phyloP scores from a whole-genome alignment of 2,329 filamentous ascomycete genomes.

The Calonectria ilicicola region DNA sequence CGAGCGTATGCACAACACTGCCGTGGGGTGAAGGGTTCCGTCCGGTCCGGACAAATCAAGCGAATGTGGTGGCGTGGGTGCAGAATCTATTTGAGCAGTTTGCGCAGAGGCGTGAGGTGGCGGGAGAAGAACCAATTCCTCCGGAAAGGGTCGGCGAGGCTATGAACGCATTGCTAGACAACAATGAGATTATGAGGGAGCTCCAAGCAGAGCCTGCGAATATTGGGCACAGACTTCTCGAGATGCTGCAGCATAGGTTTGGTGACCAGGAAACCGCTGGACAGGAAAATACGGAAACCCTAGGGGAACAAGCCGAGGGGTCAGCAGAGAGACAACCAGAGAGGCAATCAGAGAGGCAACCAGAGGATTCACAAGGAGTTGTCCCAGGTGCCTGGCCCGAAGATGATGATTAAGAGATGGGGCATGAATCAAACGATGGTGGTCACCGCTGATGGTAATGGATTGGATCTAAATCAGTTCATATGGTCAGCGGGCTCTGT shows the following conservation, averaged over 20 bases:
- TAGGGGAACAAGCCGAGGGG: slow-evolving; percentile 19
- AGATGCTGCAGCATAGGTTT: slow-evolving; percentile 27
- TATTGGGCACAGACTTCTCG: slow-evolving; percentile 42
- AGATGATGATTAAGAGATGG: slow-evolving; percentile 32
- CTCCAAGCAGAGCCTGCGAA: slow-evolving; percentile 35
- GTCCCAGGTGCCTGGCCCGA: slow-evolving; percentile 52
- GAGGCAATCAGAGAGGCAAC: slow-evolving; percentile 13
- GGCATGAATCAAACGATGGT: slow-evolving; percentile 16
- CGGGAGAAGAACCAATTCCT: slow-evolving; percentile 43
- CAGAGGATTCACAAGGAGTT: slow-evolving; percentile 21
- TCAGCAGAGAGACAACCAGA: slow-evolving; percentile 11
- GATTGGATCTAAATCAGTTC: background rate
- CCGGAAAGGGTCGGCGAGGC: slow-evolving; percentile 2
- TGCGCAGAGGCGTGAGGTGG: slow-evolving; percentile 27
- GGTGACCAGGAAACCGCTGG: slow-evolving; percentile 14
- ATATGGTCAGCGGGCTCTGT: background rate
- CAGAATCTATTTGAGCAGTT: slow-evolving; percentile 43
- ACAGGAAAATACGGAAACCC: background rate
- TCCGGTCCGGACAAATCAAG: slow-evolving; percentile 9
- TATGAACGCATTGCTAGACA: slow-evolving; percentile 39
- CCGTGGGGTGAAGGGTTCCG: slow-evolving; percentile 29
- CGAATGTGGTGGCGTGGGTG: slow-evolving; percentile 44
- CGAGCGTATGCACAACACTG: slow-evolving; percentile 35
- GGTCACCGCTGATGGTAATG: slow-evolving; percentile 18
- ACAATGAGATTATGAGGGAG: slow-evolving; percentile 48